phyloP scores from a whole-genome alignment of 1,284 basidiomycete genomes.

The Moesziomyces antarcticus region DNA sequence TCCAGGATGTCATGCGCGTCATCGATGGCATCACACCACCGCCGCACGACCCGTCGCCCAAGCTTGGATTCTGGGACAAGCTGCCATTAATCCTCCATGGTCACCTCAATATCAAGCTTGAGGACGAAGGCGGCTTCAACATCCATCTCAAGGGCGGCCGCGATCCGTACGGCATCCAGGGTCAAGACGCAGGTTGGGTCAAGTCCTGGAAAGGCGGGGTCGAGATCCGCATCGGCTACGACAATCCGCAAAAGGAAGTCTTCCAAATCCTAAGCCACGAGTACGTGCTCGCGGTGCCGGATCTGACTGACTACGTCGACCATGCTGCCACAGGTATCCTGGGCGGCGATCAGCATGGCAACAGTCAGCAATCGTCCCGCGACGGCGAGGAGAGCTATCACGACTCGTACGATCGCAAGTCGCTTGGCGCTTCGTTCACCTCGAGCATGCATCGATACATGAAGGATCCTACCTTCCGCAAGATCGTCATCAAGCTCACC shows the following conservation, averaged over 20 bases:
- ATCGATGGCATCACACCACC: slow-evolving; percentile 84
- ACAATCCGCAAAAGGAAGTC: slow-evolving; percentile 81
- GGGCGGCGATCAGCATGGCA: slow-evolving; percentile 9
- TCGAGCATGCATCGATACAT: slow-evolving; percentile 51
- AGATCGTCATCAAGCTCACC: slow-evolving; percentile 73
- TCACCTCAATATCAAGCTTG: slow-evolving; percentile 79
- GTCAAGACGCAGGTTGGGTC: slow-evolving; percentile 87
- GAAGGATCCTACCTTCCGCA: slow-evolving; percentile 54
- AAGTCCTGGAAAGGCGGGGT: slow-evolving; percentile 85
- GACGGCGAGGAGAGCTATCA: slow-evolving; percentile 29
- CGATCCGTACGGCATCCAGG: slow-evolving; percentile 81
- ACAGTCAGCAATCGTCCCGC: slow-evolving; percentile 3
- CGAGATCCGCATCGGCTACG: slow-evolving; percentile 78
- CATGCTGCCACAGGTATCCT: slow-evolving; percentile 69
- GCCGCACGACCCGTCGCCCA: slow-evolving; percentile 85
- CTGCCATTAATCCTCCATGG: slow-evolving; percentile 77
- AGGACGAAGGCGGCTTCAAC: slow-evolving; percentile 75
- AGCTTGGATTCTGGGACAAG: slow-evolving; percentile 96
- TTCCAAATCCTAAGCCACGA: slow-evolving; percentile 85
- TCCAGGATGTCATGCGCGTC: slow-evolving; percentile 86
- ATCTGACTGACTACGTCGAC: slow-evolving; percentile 70
- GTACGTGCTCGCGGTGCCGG: slow-evolving; percentile 64
- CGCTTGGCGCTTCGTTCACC: slow-evolving; percentile 19
- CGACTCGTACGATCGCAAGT: slow-evolving; percentile 37
- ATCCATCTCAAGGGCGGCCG: slow-evolving; percentile 77